Base-by-base conservation (phyloP, 768 basidiomycete species). In the Clitopilus hobsonii region DNA sequence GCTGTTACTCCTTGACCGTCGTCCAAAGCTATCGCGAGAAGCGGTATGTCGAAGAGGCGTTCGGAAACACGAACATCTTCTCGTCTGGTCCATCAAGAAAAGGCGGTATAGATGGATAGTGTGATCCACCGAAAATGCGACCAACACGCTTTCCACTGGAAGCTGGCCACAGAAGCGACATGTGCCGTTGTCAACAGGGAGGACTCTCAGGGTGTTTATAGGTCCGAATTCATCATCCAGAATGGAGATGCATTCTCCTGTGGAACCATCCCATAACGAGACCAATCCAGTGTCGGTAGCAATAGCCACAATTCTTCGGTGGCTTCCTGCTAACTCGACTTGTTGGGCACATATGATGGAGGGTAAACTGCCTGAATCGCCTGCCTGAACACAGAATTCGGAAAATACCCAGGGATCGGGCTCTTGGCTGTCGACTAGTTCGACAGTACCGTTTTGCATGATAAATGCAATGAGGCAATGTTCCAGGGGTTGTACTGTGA, bases 141-240 rank as follows among this genome's bases (percentile, higher is more conserved):
- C 67, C 38, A 80, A 70, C 62, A 94, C 76, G 55, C 84, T 85
- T 60, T 90, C 87, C 26, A 77, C 67, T 0, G 84, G 81, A 11
- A 78, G 74, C 56, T 90, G 83, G 20, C 85, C 84, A 64, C 94
- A 97, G 47, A 79, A 80, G 48, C 73, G 74, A 65, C 94, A 97
- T 3, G 71, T 78, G 57, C 79, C 80, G 56, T 71, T 71, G 7
- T 69, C 69, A 8, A 85, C 74, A 13, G 82, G 76, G 4, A 78
- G 77, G 49, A 94, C 68, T 23, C 82, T 78, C n/a, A 96, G 62
- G 51, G 79, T 73, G 51, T 73, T 80, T 63, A 93, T 71, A 10
- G 71, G 66, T 1, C 85, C 88, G 55, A 79, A 78, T 0, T 77
- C 71, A 10, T 84, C 82, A 51, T 86, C 84, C 29, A 91, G 65